A percentile compares a stretch with the other conserved stretches of the same genome.
Evolutionary conservation across 192 early-diverging fungal species (phyloP).

Genomic region (Coemansia sp.): DNA sequence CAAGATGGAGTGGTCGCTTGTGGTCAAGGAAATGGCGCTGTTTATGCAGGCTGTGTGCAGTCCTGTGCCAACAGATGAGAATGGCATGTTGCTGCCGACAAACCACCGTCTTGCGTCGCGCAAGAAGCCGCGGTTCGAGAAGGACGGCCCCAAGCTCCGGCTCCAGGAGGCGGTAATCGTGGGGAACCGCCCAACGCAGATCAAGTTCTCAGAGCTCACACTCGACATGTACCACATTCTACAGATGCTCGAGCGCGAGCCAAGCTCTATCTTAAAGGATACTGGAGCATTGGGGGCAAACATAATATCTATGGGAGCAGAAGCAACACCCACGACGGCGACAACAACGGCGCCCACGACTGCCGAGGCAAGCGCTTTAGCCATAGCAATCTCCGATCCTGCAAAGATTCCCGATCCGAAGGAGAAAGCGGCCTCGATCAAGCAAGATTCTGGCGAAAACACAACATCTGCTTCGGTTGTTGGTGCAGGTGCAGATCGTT

Average conservation of each 20-base stretch:
- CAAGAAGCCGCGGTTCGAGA: slow-evolving; percentile 22
- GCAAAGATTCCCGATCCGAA: slow-evolving; percentile 7
- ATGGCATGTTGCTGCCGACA: slow-evolving; percentile 23
- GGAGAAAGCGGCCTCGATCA: neutral
- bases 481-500: neutral
- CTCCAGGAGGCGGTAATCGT: slow-evolving; percentile 96
- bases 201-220: slow-evolving; percentile 96
- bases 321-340: slow-evolving; percentile 7
- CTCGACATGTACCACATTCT: slow-evolving; percentile 96
- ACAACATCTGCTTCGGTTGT: neutral
- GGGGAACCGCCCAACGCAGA: slow-evolving; percentile 92
- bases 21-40: slow-evolving; percentile 73
- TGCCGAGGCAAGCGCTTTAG: slow-evolving; percentile 20
- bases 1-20: slow-evolving; percentile 84
- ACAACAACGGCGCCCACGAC: slow-evolving; percentile 3
- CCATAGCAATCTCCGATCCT: slow-evolving; percentile 2
- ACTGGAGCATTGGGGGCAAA: neutral
- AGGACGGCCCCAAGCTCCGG: slow-evolving; percentile 34
- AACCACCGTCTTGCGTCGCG: slow-evolving; percentile 24
- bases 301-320: neutral
- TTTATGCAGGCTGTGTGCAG: slow-evolving; percentile 76
- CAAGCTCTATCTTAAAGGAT: slow-evolving; percentile 11
- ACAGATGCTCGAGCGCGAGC: slow-evolving; percentile 77
- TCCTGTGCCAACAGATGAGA: slow-evolving; percentile 36
- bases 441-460: neutral